Conservation (phyloP, 345 rosid genomes). For the Linum lewisii region DNA sequence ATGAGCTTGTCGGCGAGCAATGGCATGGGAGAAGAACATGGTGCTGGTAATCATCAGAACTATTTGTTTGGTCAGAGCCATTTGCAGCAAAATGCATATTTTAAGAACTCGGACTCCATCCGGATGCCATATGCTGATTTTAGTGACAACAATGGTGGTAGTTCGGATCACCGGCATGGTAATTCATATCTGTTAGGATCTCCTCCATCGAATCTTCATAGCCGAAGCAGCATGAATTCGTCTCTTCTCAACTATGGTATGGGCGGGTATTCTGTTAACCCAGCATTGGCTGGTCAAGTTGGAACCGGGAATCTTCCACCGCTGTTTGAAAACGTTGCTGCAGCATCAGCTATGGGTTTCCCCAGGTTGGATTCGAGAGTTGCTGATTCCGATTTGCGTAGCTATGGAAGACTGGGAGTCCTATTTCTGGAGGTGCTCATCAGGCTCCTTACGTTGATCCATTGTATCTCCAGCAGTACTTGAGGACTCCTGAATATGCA, state of each 20-base stretch:
- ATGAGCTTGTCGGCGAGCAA: slow-evolving; percentile 49
- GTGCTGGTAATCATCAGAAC: slow-evolving; percentile 38
- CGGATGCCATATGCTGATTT: slow-evolving; percentile 28
- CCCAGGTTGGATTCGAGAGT: slow-evolving; percentile 60
- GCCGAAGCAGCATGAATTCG: slow-evolving; percentile 40
- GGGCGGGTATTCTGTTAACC: slow-evolving; percentile 45
- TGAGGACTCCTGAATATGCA: slow-evolving; percentile 39
- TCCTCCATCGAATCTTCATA: slow-evolving; percentile 42
- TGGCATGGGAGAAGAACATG: slow-evolving; percentile 34
- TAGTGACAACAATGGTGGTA: slow-evolving; percentile 28
- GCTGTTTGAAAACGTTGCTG: slow-evolving; percentile 59
- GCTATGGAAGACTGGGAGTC: slow-evolving; percentile 33
- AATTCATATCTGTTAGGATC: slow-evolving; percentile 52
- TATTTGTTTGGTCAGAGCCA: slow-evolving; percentile 43
- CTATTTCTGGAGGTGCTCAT: slow-evolving; percentile 39
- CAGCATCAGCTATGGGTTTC: slow-evolving; percentile 42
- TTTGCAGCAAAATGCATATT: slow-evolving; percentile 28
- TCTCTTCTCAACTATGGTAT: slow-evolving; percentile 37
- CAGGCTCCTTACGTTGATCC: slow-evolving; percentile 53
- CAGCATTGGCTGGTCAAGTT: slow-evolving; percentile 51
- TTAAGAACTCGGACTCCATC: slow-evolving; percentile 31
- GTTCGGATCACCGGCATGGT: slow-evolving; percentile 28
- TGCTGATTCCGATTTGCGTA: slow-evolving; percentile 34
- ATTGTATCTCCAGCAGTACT: slow-evolving; percentile 53
- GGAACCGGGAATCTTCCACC: slow-evolving; percentile 49